Evolutionary conservation across 169 alveolate genomes (phyloP).

Genomic region (Plasmodium blacklocki): DNA sequence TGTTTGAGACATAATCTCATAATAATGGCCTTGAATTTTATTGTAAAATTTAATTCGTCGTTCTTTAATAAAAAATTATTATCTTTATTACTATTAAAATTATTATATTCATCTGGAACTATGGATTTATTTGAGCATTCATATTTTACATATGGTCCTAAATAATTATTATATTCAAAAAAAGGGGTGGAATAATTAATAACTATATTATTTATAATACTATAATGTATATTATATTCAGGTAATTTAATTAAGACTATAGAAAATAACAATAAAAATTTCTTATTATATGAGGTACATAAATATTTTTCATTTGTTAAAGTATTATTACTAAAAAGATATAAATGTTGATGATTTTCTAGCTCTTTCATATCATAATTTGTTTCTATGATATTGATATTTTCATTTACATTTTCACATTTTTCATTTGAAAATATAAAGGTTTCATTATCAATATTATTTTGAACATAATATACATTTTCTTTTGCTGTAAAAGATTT

Average conservation of each 20-base stretch:
- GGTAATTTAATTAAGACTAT: conserved; percentile 18
- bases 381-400: neutral
- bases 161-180: conserved; percentile 44
- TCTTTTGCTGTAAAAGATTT: conserved; percentile 13
- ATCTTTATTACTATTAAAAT: conserved; percentile 30
- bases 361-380: conserved; percentile 5
- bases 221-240: conserved; percentile 27
- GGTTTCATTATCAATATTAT: conserved; percentile 21
- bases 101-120: conserved; percentile 41
- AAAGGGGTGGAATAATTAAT: neutral
- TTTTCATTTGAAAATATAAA: conserved; percentile 22
- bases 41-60: conserved; percentile 25
- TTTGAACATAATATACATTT: conserved; percentile 12
- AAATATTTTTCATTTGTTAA: conserved; percentile 29
- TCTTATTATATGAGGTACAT: conserved; percentile 23
- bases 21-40: conserved; percentile 30
- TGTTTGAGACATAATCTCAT: conserved; percentile 64
- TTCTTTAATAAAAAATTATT: conserved; percentile 9
- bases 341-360: conserved; percentile 28
- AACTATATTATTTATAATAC: conserved; percentile 35
- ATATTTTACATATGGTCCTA: conserved; percentile 53
- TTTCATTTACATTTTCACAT: conserved; percentile 14
- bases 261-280: conserved; percentile 11
- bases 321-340: conserved; percentile 39
- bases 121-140: conserved; percentile 37